Percentiles rank a stretch among this genome's conserved stretches.
Conservation (phyloP, 345 rosid genomes). For the Pelargonium nanum region DNA sequence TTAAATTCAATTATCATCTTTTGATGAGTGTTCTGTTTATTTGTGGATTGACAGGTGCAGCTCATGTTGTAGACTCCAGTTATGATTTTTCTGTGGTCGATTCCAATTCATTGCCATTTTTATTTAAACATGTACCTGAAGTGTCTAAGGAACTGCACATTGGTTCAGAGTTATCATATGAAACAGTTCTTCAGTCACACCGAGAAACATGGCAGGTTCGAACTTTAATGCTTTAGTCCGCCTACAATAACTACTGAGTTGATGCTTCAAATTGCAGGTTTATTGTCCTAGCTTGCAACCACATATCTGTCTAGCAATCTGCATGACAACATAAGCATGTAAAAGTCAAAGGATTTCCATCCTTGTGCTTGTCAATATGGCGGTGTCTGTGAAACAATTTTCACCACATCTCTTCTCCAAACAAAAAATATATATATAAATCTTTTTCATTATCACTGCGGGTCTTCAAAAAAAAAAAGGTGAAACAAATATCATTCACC, state of each 20-base stretch:
- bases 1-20: not conserved
- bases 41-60: slow-evolving; percentile 44
- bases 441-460: too few species aligned
- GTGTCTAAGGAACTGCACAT: slow-evolving; percentile 46
- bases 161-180: slow-evolving; percentile 40
- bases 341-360: too few species aligned
- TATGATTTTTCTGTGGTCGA: slow-evolving; percentile 70
- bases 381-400: too few species aligned
- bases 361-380: not conserved
- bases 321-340: not conserved
- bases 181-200: slow-evolving; percentile 35
- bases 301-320: not conserved
- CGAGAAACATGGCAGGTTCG: slow-evolving; percentile 60
- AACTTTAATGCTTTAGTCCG: not conserved
- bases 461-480: too few species aligned
- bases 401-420: too few species aligned
- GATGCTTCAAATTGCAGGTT: not conserved
- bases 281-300: not conserved
- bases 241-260: too few species aligned
- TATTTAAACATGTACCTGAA: slow-evolving; percentile 66
- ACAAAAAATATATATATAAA: too few species aligned
- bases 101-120: slow-evolving; percentile 64
- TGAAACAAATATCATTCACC: too few species aligned
- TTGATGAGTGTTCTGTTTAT: not conserved
- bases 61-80: slow-evolving; percentile 45